Evolutionary conservation across 2,329 filamentous ascomycete species (phyloP), one percentile per base, ranked within the genome.

Genomic region (Geosmithia flava): DNA sequence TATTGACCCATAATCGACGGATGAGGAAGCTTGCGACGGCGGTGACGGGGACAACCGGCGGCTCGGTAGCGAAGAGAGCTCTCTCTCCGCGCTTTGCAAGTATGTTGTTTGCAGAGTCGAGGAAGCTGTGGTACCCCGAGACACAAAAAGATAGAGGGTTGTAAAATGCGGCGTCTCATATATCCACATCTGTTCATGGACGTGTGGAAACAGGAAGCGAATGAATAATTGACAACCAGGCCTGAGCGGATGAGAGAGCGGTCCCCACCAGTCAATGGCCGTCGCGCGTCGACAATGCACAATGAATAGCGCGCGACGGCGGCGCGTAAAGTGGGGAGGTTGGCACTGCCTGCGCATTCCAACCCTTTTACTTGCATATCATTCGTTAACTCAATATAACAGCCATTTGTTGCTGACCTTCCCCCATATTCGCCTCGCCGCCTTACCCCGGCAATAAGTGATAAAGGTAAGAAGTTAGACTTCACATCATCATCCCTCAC

Each of bases 1-100:
- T 60, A 64, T 62, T 58, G 58, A 54, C 57, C 59, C 62, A 64
- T 65, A 61, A 30, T 50, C 46, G 29, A 45, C 16, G 29, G n/a
- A 45, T 5, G n/a, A 33, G 13, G 20, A 15, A 37, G 23, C 44
- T 33, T 37, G 44, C 15, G 44, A 37, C 33, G 33, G 33, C 33
- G 33, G 15, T 11, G 10, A 13, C 11, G 33, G 13, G 33, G 23
- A 27, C 33, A 37, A 13, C 33, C 33, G 33, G 33, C 15, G 33
- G 15, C 33, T 37, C 15, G 33, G 33, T 11, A 11, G 11, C 6
- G 33, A 13, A 37, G 33, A 37, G 33, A 27, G 23, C 23, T 27
- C 5, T 37, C 33, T 37, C 5, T 37, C 33, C 13, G 33, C 33
- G 33, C 11, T 37, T 37, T 37, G 5, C 15, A 11, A 27, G 23